Percentiles rank a stretch among this genome's conserved stretches.
These are phyloP conservation scores for Heliamphora exappendiculata DNA, from an alignment of 148 eudicot species.

Conservation along the genomic window DNA sequence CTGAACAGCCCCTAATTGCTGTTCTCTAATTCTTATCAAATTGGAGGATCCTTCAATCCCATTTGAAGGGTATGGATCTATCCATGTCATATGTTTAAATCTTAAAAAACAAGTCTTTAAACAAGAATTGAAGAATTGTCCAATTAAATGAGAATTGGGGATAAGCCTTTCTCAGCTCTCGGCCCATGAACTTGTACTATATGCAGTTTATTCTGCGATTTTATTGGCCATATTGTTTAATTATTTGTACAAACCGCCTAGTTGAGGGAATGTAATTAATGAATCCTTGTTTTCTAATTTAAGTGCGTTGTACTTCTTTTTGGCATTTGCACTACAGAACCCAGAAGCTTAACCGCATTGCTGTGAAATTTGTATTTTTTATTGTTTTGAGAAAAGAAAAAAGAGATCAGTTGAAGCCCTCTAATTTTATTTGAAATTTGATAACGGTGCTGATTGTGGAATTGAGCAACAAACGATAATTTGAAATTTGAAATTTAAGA, in stretches of 20 bases:
- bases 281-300: neutral
- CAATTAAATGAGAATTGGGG: too few species aligned
- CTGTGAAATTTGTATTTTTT: neutral
- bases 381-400: neutral
- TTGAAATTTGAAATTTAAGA: too few species aligned
- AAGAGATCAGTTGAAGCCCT: neutral
- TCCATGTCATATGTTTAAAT: too few species aligned
- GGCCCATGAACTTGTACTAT: neutral
- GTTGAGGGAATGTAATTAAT: neutral
- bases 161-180: too few species aligned
- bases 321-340: neutral
- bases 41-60: too few species aligned
- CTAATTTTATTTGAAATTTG: neutral
- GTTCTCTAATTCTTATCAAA: too few species aligned
- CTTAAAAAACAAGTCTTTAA: too few species aligned
- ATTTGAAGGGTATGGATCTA: too few species aligned
- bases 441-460: too few species aligned
- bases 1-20: constrained; percentile 6
- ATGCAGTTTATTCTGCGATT: neutral
- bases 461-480: too few species aligned
- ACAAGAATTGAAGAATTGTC: too few species aligned
- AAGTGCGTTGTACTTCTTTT: neutral
- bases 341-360: too few species aligned
- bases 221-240: neutral
- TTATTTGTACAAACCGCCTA: neutral